Base-by-base conservation (phyloP, 805 yeast genomes). In the Blastobotrys americana region DNA sequence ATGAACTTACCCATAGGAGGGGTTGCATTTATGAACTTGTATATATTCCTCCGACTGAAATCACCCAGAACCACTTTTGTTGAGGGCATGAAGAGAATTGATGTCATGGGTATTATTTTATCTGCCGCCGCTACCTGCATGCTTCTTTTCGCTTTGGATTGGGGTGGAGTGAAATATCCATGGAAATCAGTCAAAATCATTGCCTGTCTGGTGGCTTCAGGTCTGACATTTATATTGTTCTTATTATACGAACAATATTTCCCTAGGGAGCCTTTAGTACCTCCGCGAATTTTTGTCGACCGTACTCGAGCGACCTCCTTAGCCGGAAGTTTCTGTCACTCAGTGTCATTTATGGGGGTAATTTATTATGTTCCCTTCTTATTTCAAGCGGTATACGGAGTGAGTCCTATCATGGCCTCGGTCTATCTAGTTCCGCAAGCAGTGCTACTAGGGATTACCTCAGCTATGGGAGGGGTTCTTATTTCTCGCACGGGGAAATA, bases 101-200 rank as follows among this genome's bases (percentile, higher is more conserved):
- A 80, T 58, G 74, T 70, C 50, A 51, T 62, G 5, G 86, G 86
- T 0, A 67, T 74, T 10, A 62, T 76, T 28, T 64, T 79, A 3
- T 66, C 75, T 1, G 71, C 74, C 0, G 65, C 71, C 21, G 72
- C 77, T 0, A 57, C 78, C 3, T 53, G 50, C 22, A 34, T 55
- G 15, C 39, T 79, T 13, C 64, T 78, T 68, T 59, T 72, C 38
- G 82, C 71, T 0, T 57, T 78, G 21, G 71, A 80, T 1, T 73
- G 76, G 58, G 83, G 82, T 18, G 77, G 79, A 3, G 56, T 61
- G 34, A 64, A 68, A 27, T 68, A 60, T 52, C 57, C 73, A 1
- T 80, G 84, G 84, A 56, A 61, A 5, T 74, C 81, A 0, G 73
- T 74, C 3, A 69, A 73, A 3, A 73, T 77, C 5, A 70, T 76